Evolutionary conservation across 495 filamentous ascomycete genomes (phyloP).

Genomic region (Corynascus novoguineensis): DNA sequence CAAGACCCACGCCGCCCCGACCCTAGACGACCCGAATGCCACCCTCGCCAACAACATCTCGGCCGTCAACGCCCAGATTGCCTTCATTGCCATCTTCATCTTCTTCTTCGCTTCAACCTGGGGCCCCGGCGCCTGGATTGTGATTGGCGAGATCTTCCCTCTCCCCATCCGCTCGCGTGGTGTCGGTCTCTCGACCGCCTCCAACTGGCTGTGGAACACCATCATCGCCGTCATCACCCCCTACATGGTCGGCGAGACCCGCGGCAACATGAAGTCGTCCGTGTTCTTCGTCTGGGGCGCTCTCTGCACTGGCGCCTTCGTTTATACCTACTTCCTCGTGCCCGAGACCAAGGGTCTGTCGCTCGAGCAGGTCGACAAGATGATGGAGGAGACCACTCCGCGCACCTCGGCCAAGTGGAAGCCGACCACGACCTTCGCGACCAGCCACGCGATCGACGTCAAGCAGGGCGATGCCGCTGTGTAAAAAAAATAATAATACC

Average conservation of each 20-base stretch:
- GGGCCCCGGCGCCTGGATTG: constrained; percentile 77
- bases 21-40: background rate
- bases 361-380: constrained; percentile 83
- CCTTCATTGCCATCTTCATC: constrained; percentile 80
- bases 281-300: constrained; percentile 78
- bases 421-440: constrained; percentile 63
- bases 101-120: constrained; percentile 77
- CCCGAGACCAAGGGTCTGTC: constrained; percentile 84
- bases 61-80: constrained; percentile 59
- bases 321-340: constrained; percentile 75
- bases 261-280: constrained; percentile 62
- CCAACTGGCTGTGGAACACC: constrained; percentile 87
- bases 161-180: constrained; percentile 76
- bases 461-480: constrained; percentile 11
- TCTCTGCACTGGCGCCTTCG: constrained; percentile 58
- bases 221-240: constrained; percentile 69
- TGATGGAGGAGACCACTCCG: constrained; percentile 80
- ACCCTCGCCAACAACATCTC: constrained; percentile 50
- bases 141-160: constrained; percentile 84
- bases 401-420: constrained; percentile 64
- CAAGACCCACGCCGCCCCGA: constrained; percentile 27
- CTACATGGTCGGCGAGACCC: constrained; percentile 63
- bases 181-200: constrained; percentile 73
- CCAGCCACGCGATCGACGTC: constrained; percentile 16
- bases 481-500: constrained; percentile 3